Evolutionary conservation across 1,139 yeast species (phyloP).

Genomic region (Zygosaccharomyces sapae): DNA sequence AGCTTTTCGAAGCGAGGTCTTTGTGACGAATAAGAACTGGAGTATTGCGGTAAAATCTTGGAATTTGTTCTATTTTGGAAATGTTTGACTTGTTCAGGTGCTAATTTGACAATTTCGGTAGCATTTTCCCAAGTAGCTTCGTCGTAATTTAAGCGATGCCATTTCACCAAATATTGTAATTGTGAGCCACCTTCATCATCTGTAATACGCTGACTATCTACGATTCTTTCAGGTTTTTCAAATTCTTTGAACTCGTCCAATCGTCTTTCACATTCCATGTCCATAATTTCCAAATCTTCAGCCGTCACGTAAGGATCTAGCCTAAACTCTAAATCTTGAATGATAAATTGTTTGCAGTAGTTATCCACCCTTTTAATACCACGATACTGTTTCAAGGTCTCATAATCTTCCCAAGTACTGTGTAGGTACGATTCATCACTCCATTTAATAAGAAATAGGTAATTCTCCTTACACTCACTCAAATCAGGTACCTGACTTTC

Average conservation of each 20-base stretch:
- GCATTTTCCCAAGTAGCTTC: constrained; percentile 98
- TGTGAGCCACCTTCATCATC: constrained; percentile 60
- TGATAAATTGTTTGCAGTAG: constrained; percentile 71
- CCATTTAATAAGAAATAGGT: constrained; percentile 79
- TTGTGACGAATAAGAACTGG: constrained; percentile 69
- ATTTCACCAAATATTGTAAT: constrained; percentile 80
- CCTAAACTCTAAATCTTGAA: constrained; percentile 68
- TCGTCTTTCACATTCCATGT: constrained; percentile 77
- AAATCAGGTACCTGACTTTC: constrained; percentile 40
- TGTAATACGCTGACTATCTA: constrained; percentile 72
- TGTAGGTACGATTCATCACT: constrained; percentile 82
- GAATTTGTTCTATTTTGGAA: constrained; percentile 80
- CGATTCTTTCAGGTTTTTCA: constrained; percentile 82
- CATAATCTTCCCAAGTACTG: constrained; percentile 87
- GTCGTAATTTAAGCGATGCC: constrained; percentile 91
- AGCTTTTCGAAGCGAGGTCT: constrained; percentile 90
- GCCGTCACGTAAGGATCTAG: constrained; percentile 73
- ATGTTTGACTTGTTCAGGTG: constrained; percentile 79
- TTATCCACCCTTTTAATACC: constrained; percentile 88
- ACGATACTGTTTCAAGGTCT: constrained; percentile 45
- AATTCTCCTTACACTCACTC: constrained; percentile 55
- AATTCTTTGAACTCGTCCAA: constrained; percentile 78
- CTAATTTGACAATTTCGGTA: constrained; percentile 72
- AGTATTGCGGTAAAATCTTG: constrained; percentile 75
- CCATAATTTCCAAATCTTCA: constrained; percentile 89